Percentiles rank a stretch among this genome's conserved stretches.
phyloP scores from a whole-genome alignment of 306 rosid genomes.

The Cicer yamashitae region DNA sequence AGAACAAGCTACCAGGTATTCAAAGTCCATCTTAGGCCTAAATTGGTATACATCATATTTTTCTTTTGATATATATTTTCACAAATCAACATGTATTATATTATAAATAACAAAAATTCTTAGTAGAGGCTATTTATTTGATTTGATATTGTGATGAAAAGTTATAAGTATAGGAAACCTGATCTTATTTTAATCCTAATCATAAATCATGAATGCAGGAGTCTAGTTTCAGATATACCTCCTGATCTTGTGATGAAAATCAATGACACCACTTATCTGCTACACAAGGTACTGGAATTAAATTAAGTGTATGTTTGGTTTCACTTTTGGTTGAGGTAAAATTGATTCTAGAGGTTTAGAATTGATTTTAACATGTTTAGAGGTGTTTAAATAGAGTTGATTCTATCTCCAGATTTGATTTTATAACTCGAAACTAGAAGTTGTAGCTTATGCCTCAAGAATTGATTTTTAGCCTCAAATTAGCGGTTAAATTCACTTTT shows the following conservation, averaged over 20 bases:
- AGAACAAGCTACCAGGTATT: constrained; percentile 90
- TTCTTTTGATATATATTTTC: not conserved
- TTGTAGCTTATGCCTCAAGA: no score
- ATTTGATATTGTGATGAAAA: constrained; percentile 3
- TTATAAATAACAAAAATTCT: not conserved
- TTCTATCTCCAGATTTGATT: no score
- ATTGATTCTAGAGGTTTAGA: no score
- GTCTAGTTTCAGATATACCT: constrained; percentile 69
- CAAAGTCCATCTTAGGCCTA: constrained; percentile 21
- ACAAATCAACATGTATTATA: not conserved
- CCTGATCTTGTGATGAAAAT: constrained; percentile 71
- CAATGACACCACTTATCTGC: constrained; percentile 65
- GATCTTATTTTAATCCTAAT: constrained; percentile 13
- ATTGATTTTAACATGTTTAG: no score
- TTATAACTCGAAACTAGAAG: no score
- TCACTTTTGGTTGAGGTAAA: no score
- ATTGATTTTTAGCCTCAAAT: no score
- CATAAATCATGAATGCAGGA: constrained; percentile 58
- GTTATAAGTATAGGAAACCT: constrained; percentile 6
- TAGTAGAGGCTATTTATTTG: not conserved
- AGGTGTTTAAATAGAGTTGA: no score
- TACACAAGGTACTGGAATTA: constrained; percentile 78
- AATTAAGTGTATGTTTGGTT: not conserved
- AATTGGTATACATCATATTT: not conserved
- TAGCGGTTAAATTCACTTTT: no score